A percentile compares a stretch with the other conserved stretches of the same genome.
These are phyloP conservation scores for Naganishia onofrii DNA, from an alignment of 768 basidiomycete species.

Conservation along the genomic window DNA sequence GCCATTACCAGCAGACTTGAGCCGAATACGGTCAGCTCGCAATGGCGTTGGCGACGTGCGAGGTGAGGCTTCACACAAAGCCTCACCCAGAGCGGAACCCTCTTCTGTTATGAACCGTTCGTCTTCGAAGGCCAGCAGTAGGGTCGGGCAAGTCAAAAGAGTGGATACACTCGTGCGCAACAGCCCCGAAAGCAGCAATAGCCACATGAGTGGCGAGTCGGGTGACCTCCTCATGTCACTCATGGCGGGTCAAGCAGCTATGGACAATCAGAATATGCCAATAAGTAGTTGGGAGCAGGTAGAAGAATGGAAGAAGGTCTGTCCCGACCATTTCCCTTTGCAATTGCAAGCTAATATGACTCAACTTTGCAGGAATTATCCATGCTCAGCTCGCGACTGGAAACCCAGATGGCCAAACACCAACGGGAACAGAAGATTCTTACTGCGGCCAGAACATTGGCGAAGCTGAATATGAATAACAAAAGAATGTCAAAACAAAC, in stretches of 20 bases:
- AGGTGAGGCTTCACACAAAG: not conserved
- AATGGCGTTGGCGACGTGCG: not conserved
- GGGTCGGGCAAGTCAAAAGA: conserved; percentile 11
- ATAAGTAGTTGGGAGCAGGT: conserved; percentile 72
- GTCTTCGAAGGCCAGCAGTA: conserved; percentile 24
- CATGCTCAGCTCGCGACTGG: conserved; percentile 44
- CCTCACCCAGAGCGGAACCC: not conserved
- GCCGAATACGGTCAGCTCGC: not conserved
- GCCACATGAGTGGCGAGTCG: conserved; percentile 32
- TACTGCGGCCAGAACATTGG: conserved; percentile 51
- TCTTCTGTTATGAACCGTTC: not conserved
- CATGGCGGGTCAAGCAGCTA: conserved; percentile 85
- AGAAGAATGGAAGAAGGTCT: conserved; percentile 64
- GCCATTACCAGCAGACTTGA: not conserved
- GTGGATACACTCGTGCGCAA: not conserved
- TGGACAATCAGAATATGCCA: conserved; percentile 80
- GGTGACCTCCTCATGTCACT: conserved; percentile 87
- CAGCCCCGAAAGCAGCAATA: not conserved
- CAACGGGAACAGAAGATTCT: conserved; percentile 53
- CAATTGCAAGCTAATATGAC: conserved; percentile 9
- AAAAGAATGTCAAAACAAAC: conserved; percentile 54
- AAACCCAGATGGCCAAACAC: conserved; percentile 44
- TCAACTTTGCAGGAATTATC: conserved; percentile 41
- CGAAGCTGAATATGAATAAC: conserved; percentile 50
- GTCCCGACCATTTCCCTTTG: conserved; percentile 50